Evolutionary conservation across 1,139 yeast genomes (phyloP).

Genomic region (Williopsis jadinii): DNA sequence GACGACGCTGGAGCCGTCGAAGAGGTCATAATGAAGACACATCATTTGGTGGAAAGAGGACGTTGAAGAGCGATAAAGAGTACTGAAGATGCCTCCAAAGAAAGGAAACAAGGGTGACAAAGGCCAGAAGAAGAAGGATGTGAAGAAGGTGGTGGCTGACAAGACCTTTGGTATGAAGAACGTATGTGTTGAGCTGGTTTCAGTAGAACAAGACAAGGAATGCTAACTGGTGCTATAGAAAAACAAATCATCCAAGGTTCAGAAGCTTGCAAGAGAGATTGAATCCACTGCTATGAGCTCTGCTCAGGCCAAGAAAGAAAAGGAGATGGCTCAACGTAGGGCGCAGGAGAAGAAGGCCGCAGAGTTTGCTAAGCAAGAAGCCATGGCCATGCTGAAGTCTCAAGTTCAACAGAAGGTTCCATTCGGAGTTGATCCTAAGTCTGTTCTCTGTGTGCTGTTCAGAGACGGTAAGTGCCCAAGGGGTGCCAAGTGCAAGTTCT

Average conservation of each 20-base stretch:
- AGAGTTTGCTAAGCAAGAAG: slow-evolving; percentile 83
- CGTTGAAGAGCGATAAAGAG: not conserved
- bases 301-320: slow-evolving; percentile 56
- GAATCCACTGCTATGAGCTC: slow-evolving; percentile 43
- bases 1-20: not conserved
- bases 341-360: slow-evolving; percentile 89
- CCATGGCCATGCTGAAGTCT: slow-evolving; percentile 66
- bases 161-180: slow-evolving; percentile 93
- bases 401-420: slow-evolving; percentile 82
- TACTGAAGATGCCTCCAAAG: slow-evolving; percentile 57
- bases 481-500: slow-evolving; percentile 89
- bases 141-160: slow-evolving; percentile 73
- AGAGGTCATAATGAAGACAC: no score
- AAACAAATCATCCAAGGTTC: slow-evolving; percentile 89
- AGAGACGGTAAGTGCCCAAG: slow-evolving; percentile 86
- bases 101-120: slow-evolving; percentile 54
- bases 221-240: slow-evolving; percentile 32
- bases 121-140: slow-evolving; percentile 62
- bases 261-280: slow-evolving; percentile 75
- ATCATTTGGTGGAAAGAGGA: not conserved
- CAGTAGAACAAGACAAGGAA: slow-evolving; percentile 1
- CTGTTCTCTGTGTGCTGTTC: slow-evolving; percentile 85
- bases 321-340: slow-evolving; percentile 64
- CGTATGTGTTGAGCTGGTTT: slow-evolving; percentile 14
- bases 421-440: slow-evolving; percentile 96